These are phyloP conservation scores for Coemansia erecta DNA, from an alignment of 192 early-diverging fungal species.

Conservation along the genomic window DNA sequence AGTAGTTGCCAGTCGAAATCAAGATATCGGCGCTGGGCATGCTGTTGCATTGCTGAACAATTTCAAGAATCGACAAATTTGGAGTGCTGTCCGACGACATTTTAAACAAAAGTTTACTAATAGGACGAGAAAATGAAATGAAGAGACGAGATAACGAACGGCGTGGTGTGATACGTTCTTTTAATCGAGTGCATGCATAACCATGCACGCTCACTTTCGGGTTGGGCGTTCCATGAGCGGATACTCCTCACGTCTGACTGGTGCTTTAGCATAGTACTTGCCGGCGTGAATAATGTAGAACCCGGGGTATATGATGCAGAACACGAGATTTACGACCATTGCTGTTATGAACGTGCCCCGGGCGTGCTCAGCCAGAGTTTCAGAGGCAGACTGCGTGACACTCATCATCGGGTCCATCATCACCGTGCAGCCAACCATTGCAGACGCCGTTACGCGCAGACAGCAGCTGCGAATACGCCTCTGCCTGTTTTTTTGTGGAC, in stretches of 20 bases:
- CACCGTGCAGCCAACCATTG: background rate
- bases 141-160: background rate
- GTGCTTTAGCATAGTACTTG: background rate
- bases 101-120: background rate
- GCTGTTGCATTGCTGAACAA: conserved; percentile 12
- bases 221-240: background rate
- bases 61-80: conserved; percentile 5
- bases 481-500: background rate
- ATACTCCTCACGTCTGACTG: background rate
- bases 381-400: background rate
- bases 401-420: conserved; percentile 7
- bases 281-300: background rate
- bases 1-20: background rate
- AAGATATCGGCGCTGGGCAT: background rate
- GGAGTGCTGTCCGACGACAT: background rate
- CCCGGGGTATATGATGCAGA: background rate
- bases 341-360: conserved; percentile 5
- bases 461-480: background rate
- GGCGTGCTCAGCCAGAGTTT: background rate
- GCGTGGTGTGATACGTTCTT: too few relatives aligned
- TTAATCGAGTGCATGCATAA: too few relatives aligned
- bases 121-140: background rate
- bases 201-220: too few relatives aligned
- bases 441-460: background rate
- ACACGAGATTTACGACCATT: background rate